Base-by-base conservation (phyloP, 129 eudicot species). In the Ambrosia trifida region DNA sequence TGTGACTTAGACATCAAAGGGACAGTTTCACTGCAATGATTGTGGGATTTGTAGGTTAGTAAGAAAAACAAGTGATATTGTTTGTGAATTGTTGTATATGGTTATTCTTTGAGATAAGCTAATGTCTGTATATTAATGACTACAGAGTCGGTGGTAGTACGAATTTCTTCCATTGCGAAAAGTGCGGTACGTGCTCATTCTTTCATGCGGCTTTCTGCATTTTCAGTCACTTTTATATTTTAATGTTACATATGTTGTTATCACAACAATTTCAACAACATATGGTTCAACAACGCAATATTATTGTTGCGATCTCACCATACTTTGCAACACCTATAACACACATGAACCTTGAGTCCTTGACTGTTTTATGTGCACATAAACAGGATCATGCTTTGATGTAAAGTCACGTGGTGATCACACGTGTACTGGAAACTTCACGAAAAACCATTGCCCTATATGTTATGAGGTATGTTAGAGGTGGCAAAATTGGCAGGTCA, bases 21-120 rank as follows among this genome's bases (percentile, higher is more conserved):
- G 72, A 70, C 98, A 93, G 84, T 93, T 89, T 47, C 98, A 89
- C 51, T 93, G 98, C 69, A 67, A 83, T 53, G 96, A 87, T 1
- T 93, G 98, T 80, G 98, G 98, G 36, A 93, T 93, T 36, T 93
- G 98, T 68, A 89, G 96, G 98, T 93, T 64, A 73, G 83, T 70
- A 20, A 20, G 51, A 45, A 69, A 57, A 50, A 38, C 1, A 62
- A 31, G 24, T 68, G 59, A 31, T 24, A 28, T 64, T 31, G 57
- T 14, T 43, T 56, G 36, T 69, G 65, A 70, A 77, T 38, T 62
- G 62, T 5, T 70, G 30, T 52, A 31, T 52, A 54, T 56, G 10
- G 11, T 62, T 28, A 28, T 62, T 51, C 4, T 63, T 38, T 28
- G 20, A 70, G 43, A 50, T 62, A 44, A 53, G 28, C 72, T 70